phyloP scores from a whole-genome alignment of 495 filamentous ascomycete species.

The Neurospora pannonica region DNA sequence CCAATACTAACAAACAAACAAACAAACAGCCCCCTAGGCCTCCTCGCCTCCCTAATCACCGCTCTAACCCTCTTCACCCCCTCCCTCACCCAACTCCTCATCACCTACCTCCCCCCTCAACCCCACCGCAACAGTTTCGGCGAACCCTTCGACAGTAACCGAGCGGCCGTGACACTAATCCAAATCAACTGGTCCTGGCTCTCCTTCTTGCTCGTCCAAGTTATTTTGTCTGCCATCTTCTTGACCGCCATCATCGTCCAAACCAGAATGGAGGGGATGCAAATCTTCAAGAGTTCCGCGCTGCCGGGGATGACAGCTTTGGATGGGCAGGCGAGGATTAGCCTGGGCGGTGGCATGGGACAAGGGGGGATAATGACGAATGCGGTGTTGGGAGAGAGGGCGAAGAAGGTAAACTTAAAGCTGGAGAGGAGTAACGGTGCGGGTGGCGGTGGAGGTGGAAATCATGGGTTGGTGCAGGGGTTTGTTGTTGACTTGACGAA shows the following conservation, averaged over 20 bases:
- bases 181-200: conserved; percentile 5
- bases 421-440: neutral
- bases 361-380: neutral
- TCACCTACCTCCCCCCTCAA: conserved; percentile 2
- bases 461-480: neutral
- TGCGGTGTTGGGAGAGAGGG: neutral
- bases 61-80: neutral
- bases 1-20: neutral
- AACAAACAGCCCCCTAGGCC: neutral
- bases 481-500: neutral
- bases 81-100: neutral
- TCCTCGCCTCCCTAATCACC: neutral
- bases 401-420: neutral
- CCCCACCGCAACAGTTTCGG: neutral
- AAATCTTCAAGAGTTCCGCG: conserved; percentile 5
- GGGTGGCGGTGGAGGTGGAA: neutral
- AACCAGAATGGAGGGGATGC: neutral
- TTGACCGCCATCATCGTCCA: conserved; percentile 1
- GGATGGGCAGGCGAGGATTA: neutral
- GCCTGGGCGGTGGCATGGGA: neutral
- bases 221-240: neutral
- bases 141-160: neutral
- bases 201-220: neutral
- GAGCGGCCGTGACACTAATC: neutral
- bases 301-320: conserved; percentile 4